A percentile compares a stretch with the other conserved stretches of the same genome.
phyloP scores from a whole-genome alignment of 352 stramenopile species.

The Globisporangium solare region DNA sequence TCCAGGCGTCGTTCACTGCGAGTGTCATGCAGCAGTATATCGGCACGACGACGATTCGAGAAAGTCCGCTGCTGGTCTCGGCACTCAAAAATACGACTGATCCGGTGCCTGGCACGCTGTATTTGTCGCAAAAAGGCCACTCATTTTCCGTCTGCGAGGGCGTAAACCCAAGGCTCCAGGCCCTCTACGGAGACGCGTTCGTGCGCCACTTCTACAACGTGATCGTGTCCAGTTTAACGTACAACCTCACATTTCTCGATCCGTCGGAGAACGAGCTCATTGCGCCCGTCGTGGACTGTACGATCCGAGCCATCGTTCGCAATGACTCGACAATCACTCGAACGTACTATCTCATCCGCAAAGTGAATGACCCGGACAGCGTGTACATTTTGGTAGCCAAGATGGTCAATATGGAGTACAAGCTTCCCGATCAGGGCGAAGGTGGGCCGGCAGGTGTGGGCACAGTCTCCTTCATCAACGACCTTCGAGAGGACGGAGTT shows the following conservation, averaged over 20 bases:
- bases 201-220: constrained; percentile 10
- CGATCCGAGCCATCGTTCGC: background rate
- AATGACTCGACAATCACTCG: background rate
- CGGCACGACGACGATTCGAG: constrained; percentile 17
- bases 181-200: constrained; percentile 11
- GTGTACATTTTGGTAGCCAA: constrained; percentile 5
- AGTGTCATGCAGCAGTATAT: background rate
- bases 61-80: constrained; percentile 25
- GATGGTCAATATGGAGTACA: constrained; percentile 11
- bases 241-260: constrained; percentile 18
- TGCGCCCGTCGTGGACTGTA: constrained; percentile 18
- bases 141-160: background rate
- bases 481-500: constrained; percentile 1
- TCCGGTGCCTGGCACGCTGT: constrained; percentile 20
- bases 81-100: constrained; percentile 16
- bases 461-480: constrained; percentile 11
- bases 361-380: background rate
- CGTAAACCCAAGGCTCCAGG: background rate
- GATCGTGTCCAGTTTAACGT: constrained; percentile 8
- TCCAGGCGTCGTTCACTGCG: background rate
- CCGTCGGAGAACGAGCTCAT: constrained; percentile 28
- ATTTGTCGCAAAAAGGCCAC: constrained; percentile 11
- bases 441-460: constrained; percentile 4
- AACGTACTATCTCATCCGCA: constrained; percentile 5
- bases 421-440: constrained; percentile 8